Conservation (phyloP, 2,329 filamentous ascomycete genomes). For the Shiraia bambusicola region DNA sequence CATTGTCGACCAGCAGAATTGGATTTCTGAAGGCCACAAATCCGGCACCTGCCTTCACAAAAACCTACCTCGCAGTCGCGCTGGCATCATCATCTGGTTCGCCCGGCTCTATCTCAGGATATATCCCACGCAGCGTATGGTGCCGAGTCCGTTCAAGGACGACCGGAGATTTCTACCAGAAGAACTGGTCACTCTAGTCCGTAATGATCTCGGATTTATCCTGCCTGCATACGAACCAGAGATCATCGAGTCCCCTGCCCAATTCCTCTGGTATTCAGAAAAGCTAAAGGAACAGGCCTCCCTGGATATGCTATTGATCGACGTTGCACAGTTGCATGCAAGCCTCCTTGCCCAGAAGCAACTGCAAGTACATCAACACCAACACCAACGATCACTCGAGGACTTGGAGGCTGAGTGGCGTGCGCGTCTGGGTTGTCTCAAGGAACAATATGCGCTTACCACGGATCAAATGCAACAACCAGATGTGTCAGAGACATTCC, state of each 20-base stretch:
- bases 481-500: no score
- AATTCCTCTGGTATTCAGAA: background rate
- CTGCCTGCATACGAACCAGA: background rate
- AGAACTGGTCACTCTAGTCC: background rate
- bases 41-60: slow-evolving; percentile 1
- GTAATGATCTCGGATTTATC: background rate
- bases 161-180: slow-evolving; percentile 1
- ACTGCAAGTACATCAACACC: background rate
- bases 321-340: background rate
- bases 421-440: slow-evolving; percentile 1
- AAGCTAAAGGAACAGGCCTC: background rate
- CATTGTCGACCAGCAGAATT: slow-evolving; percentile 1
- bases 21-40: slow-evolving; percentile 1
- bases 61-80: background rate
- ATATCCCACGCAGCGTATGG: background rate
- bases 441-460: background rate
- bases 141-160: slow-evolving; percentile 7
- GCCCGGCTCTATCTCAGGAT: slow-evolving; percentile 7
- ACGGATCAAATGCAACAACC: background rate
- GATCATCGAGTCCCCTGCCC: background rate
- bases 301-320: background rate
- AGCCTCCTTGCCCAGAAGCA: background rate
- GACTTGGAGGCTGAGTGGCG: slow-evolving; percentile 1
- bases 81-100: slow-evolving; percentile 1
- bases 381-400: background rate